These are phyloP conservation scores for Aspergillus coremiiformis DNA, from an alignment of 495 filamentous ascomycete genomes.

Conservation along the genomic window DNA sequence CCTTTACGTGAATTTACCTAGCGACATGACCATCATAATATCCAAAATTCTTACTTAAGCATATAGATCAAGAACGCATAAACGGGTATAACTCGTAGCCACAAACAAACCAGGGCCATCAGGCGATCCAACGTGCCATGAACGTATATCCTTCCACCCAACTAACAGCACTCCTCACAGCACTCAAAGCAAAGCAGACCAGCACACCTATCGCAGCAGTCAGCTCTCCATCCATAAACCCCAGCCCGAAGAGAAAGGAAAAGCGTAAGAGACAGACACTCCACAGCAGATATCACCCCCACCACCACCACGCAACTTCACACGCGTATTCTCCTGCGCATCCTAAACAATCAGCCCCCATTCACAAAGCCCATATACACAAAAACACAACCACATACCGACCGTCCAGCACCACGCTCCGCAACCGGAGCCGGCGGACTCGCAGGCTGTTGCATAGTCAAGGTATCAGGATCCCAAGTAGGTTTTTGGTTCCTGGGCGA, in stretches of 20 bases:
- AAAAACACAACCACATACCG: no score
- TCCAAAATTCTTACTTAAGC: background rate
- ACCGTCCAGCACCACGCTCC: constrained; percentile 4
- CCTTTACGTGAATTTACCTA: background rate
- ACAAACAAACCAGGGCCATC: background rate
- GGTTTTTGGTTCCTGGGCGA: constrained; percentile 5
- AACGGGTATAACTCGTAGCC: background rate
- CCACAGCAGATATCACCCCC: constrained; percentile 18
- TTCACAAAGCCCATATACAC: no score
- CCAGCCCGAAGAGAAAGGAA: background rate
- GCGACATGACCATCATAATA: background rate
- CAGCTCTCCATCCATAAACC: background rate
- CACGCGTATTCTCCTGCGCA: constrained; percentile 10
- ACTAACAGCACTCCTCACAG: constrained; percentile 20
- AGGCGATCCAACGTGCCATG: no score
- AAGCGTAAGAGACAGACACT: constrained; percentile 11
- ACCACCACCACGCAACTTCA: constrained; percentile 20
- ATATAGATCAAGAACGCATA: background rate
- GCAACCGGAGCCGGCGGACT: constrained; percentile 10
- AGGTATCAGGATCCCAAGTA: constrained; percentile 18
- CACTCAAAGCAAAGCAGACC: constrained; percentile 22
- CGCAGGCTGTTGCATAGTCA: constrained; percentile 20
- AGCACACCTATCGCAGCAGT: constrained; percentile 9
- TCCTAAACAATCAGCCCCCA: background rate
- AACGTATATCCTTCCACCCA: no score